These are phyloP conservation scores for Fusarium hainanense DNA, from an alignment of 2,329 filamentous ascomycete genomes.

Conservation along the genomic window DNA sequence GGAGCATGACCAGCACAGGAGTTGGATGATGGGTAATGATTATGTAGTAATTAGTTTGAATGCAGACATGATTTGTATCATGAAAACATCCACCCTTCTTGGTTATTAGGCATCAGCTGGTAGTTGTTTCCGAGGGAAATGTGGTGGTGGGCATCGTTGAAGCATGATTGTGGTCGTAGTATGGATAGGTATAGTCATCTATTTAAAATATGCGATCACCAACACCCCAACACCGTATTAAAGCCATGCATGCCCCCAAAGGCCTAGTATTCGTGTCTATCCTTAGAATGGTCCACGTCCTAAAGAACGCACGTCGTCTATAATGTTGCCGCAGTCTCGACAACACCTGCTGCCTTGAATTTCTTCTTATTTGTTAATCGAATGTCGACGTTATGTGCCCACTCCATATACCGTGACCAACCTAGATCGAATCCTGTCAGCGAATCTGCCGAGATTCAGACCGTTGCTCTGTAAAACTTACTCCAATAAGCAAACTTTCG, in stretches of 20 bases:
- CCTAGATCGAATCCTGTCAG: slow-evolving; percentile 62
- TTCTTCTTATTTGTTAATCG: slow-evolving; percentile 69
- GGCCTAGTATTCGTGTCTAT: slow-evolving; percentile 1
- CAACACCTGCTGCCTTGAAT: slow-evolving; percentile 72
- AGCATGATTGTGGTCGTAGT: not conserved
- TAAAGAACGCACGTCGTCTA: slow-evolving; percentile 44
- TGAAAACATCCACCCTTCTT: not conserved
- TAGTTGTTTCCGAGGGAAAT: not conserved
- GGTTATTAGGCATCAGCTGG: not conserved
- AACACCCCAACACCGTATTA: slow-evolving; percentile 40
- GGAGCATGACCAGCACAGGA: slow-evolving; percentile 15
- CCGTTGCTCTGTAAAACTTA: slow-evolving; percentile 58
- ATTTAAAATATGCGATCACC: slow-evolving; percentile 26
- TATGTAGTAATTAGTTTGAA: slow-evolving; percentile 35
- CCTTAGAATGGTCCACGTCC: not conserved
- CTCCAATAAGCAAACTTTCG: slow-evolving; percentile 97
- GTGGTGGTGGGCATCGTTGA: not conserved
- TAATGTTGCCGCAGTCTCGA: slow-evolving; percentile 69
- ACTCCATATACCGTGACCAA: slow-evolving; percentile 94
- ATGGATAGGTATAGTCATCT: slow-evolving; percentile 20
- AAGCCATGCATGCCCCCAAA: slow-evolving; percentile 28
- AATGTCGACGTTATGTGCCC: slow-evolving; percentile 86
- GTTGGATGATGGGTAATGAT: slow-evolving; percentile 25
- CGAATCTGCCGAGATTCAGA: not conserved
- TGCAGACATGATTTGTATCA: not conserved